Conservation (phyloP, 495 filamentous ascomycete species). For the Tuber magnatum region DNA sequence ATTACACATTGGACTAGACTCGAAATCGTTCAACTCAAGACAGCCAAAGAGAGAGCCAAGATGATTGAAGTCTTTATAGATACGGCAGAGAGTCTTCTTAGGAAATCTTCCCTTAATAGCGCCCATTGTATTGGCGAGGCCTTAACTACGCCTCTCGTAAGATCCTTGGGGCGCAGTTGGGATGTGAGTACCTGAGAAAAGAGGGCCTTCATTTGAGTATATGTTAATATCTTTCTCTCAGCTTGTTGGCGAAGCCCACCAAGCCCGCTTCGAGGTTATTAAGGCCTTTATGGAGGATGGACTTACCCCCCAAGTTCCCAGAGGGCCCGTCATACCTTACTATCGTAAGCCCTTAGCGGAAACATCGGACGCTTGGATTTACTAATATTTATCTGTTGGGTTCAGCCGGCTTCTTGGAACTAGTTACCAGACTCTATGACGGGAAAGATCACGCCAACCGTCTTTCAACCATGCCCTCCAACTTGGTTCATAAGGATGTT, state of each 20-base stretch:
- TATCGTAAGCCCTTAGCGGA: slow-evolving; percentile 16
- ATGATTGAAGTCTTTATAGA: slow-evolving; percentile 26
- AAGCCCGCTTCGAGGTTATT: not conserved
- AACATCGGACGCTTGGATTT: not conserved
- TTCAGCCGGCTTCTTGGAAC: slow-evolving; percentile 21
- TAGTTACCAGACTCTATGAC: slow-evolving; percentile 13
- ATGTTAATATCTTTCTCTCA: not conserved
- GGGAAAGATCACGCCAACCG: slow-evolving; percentile 23
- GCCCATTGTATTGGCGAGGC: slow-evolving; percentile 25
- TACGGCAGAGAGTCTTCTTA: slow-evolving; percentile 21
- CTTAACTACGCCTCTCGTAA: slow-evolving; percentile 19
- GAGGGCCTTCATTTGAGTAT: not conserved
- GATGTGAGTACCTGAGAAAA: slow-evolving; percentile 14
- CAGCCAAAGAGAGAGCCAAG: slow-evolving; percentile 5
- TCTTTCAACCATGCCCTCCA: slow-evolving; percentile 9
- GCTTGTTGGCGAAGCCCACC: not conserved
- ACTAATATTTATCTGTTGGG: not conserved
- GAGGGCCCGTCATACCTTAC: slow-evolving; percentile 29
- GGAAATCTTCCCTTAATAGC: slow-evolving; percentile 25
- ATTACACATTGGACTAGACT: slow-evolving; percentile 28
- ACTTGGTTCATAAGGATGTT: slow-evolving; percentile 16
- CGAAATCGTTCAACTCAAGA: slow-evolving; percentile 24
- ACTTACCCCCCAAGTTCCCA: not conserved
- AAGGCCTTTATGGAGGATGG: not conserved
- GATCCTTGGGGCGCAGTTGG: slow-evolving; percentile 17